Evolutionary conservation across 2,329 filamentous ascomycete genomes (phyloP).

Genomic region (Trichoderma atroviride): DNA sequence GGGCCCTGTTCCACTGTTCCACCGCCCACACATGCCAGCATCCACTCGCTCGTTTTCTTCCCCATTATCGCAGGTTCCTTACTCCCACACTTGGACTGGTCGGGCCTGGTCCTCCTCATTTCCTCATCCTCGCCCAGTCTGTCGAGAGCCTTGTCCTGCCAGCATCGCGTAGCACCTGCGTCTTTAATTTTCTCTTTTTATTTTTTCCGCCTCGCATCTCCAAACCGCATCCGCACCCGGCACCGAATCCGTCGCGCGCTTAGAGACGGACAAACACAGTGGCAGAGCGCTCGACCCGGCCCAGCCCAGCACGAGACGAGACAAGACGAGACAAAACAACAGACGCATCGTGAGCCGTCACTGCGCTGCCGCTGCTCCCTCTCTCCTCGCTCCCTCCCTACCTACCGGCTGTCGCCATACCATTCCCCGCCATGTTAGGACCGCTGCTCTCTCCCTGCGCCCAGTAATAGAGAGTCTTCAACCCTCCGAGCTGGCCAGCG

Average conservation of each 20-base stretch:
- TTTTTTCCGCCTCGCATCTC: background rate
- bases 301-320: conserved; percentile 3
- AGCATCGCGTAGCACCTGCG: conserved; percentile 15
- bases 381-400: conserved; percentile 8
- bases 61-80: conserved; percentile 22
- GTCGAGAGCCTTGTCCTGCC: conserved; percentile 21
- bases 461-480: conserved; percentile 40
- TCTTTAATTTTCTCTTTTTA: background rate
- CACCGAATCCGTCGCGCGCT: conserved; percentile 2
- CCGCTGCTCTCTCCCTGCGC: conserved; percentile 33
- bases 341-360: conserved; percentile 2
- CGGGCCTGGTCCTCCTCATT: conserved; percentile 1
- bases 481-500: conserved; percentile 36
- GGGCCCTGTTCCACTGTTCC: conserved; percentile 8
- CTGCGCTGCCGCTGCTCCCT: background rate
- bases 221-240: background rate
- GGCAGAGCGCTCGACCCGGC: background rate
- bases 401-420: conserved; percentile 23
- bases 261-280: background rate
- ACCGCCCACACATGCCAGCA: background rate
- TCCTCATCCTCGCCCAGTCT: conserved; percentile 18
- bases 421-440: conserved; percentile 37
- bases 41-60: conserved; percentile 15
- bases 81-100: conserved; percentile 4
- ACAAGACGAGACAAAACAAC: conserved; percentile 17